Conservation (phyloP, 306 rosid genomes). For the Vicia sativa region DNA sequence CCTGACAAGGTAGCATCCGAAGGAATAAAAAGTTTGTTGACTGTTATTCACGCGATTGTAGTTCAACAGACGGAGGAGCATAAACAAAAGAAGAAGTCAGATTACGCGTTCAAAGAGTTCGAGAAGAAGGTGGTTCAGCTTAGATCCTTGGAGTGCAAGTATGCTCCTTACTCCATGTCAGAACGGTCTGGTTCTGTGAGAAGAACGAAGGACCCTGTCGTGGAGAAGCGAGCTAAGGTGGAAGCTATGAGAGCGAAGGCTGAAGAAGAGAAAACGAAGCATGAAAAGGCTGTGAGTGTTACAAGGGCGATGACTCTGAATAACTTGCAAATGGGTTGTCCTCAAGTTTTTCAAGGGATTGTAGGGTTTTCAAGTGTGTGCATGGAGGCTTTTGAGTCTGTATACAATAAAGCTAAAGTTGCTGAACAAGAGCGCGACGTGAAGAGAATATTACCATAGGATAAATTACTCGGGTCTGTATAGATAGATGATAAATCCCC, state of each 20-base stretch:
- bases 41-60: conserved; percentile 82
- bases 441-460: conserved; percentile 59
- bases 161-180: conserved; percentile 63
- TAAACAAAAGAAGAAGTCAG: conserved; percentile 78
- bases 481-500: conserved; percentile 45
- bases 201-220: conserved; percentile 59
- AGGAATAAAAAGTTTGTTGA: conserved; percentile 86
- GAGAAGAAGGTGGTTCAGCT: conserved; percentile 80
- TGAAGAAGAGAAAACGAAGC: conserved; percentile 78
- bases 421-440: conserved; percentile 58
- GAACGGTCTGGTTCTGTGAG: conserved; percentile 43
- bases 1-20: conserved; percentile 92
- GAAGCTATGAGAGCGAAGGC: conserved; percentile 68
- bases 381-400: conserved; percentile 73
- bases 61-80: conserved; percentile 86
- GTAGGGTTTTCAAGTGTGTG: conserved; percentile 97
- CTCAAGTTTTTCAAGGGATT: conserved; percentile 89
- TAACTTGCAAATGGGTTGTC: conserved; percentile 94
- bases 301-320: conserved; percentile 89
- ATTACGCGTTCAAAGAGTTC: conserved; percentile 68
- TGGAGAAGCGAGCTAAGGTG: conserved; percentile 74
- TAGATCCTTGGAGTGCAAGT: conserved; percentile 73
- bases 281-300: conserved; percentile 75
- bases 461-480: conserved; percentile 39
- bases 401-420: conserved; percentile 75